Evolutionary conservation across 1,284 basidiomycete species (phyloP).

Genomic region (Leccinum proliferum): DNA sequence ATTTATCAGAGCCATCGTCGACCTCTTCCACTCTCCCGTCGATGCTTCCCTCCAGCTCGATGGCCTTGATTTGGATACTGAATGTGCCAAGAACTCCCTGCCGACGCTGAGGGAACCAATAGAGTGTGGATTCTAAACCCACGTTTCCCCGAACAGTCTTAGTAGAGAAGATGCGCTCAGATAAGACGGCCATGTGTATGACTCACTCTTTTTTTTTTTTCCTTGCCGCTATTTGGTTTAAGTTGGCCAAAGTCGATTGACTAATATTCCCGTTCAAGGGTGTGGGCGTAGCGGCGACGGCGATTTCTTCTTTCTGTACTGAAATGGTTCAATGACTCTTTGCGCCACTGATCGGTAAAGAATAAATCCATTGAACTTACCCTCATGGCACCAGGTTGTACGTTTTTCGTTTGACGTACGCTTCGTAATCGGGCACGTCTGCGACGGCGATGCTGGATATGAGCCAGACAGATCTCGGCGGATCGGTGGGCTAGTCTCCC

Average conservation of each 20-base stretch:
- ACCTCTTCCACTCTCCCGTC: no score
- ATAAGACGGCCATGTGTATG: neutral
- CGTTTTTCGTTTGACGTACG: neutral
- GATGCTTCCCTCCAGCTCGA: no score
- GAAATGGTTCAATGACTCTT: neutral
- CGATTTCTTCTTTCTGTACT: neutral
- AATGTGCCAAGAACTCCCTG: slow-evolving; percentile 1
- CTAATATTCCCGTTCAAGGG: slow-evolving; percentile 7
- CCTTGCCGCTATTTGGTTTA: neutral
- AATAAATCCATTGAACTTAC: slow-evolving; percentile 1
- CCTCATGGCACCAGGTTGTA: neutral
- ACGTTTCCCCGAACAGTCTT: neutral
- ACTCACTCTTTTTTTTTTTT: neutral
- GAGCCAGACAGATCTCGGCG: neutral
- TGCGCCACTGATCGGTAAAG: slow-evolving; percentile 6
- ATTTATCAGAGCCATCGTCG: no score
- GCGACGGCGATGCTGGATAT: slow-evolving; percentile 7
- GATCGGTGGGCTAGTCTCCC: neutral
- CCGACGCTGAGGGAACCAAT: slow-evolving; percentile 2
- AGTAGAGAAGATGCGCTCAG: neutral
- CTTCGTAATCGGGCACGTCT: slow-evolving; percentile 3
- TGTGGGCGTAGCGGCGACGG: slow-evolving; percentile 1
- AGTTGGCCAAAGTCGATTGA: neutral
- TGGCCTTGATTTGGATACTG: neutral
- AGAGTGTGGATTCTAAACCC: neutral